These are phyloP conservation scores for Usnea hakonensis DNA, from an alignment of 495 filamentous ascomycete species.

Conservation along the genomic window DNA sequence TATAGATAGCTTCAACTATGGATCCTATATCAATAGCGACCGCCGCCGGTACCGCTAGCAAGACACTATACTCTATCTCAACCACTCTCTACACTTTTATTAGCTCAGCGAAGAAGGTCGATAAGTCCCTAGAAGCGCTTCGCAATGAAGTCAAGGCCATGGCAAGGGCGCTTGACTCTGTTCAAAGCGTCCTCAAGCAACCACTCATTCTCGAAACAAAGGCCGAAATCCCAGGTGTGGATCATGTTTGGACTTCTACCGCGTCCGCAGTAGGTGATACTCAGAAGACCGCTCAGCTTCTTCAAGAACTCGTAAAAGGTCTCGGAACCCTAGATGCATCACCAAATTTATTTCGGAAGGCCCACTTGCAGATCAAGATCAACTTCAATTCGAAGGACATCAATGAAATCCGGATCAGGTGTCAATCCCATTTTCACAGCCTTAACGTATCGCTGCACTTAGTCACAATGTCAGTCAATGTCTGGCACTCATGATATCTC, in stretches of 20 bases:
- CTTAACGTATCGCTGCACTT: background rate
- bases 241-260: background rate
- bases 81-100: slow-evolving; percentile 10
- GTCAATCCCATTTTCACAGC: background rate
- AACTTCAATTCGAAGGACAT: slow-evolving; percentile 1
- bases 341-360: background rate
- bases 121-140: slow-evolving; percentile 3
- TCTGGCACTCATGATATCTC: background rate
- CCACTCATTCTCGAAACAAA: background rate
- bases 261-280: background rate
- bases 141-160: background rate
- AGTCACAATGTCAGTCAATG: background rate
- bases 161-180: background rate
- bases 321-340: background rate
- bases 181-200: background rate
- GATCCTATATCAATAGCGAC: background rate
- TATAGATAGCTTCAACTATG: no score
- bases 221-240: background rate
- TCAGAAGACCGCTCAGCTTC: background rate
- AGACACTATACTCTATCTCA: background rate
- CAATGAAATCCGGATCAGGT: background rate
- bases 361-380: background rate
- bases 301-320: background rate
- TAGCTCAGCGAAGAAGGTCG: background rate
- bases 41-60: background rate